These are phyloP conservation scores for Suillus brevipes DNA, from an alignment of 768 basidiomycete species.

Conservation along the genomic window DNA sequence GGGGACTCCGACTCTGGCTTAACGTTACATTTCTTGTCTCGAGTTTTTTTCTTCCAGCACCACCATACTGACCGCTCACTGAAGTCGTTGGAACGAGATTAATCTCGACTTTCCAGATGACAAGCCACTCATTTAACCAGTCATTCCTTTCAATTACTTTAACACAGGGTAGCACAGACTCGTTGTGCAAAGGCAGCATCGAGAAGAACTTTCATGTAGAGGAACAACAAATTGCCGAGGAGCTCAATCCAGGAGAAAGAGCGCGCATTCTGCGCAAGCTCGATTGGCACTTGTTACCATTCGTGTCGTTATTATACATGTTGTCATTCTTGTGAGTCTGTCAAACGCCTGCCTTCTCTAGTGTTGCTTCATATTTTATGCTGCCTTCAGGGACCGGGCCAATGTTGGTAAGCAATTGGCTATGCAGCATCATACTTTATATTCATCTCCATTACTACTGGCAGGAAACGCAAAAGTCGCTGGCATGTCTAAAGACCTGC, in stretches of 20 bases:
- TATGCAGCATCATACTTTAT: neutral
- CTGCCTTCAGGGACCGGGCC: conserved; percentile 39
- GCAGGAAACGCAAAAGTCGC: conserved; percentile 46
- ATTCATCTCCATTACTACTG: neutral
- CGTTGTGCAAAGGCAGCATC: neutral
- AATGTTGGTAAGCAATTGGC: conserved; percentile 40
- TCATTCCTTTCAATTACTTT: conserved; percentile 1
- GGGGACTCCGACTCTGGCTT: neutral
- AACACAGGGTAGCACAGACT: neutral
- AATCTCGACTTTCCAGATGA: neutral
- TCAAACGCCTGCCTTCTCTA: neutral
- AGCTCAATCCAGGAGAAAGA: conserved; percentile 22
- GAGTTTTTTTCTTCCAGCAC: neutral
- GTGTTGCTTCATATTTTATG: neutral
- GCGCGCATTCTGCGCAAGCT: conserved; percentile 40
- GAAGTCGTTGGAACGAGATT: neutral
- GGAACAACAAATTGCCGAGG: neutral
- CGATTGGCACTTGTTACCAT: conserved; percentile 45
- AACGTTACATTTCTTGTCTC: neutral
- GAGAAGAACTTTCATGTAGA: neutral
- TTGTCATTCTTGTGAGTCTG: conserved; percentile 46
- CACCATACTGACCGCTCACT: neutral
- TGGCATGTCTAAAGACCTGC: conserved; percentile 41
- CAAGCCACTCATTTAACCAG: conserved; percentile 3
- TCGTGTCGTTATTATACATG: conserved; percentile 46